phyloP scores from a whole-genome alignment of 148 eudicot species.

The Bassia scoparia region DNA sequence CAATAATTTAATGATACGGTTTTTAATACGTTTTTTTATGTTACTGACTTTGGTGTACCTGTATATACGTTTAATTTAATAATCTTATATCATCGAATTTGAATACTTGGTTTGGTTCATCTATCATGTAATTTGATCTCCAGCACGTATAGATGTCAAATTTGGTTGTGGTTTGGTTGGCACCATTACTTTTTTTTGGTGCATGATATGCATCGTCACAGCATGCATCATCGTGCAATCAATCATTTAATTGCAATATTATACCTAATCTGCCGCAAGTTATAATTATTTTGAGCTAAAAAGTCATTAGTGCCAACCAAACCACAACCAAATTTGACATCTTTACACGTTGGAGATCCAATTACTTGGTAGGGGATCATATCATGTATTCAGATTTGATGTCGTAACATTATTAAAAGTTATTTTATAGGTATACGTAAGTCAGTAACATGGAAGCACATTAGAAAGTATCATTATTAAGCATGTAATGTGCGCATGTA shows the following conservation, averaged over 20 bases:
- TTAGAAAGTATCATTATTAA: not conserved
- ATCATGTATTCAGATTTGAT: conserved; percentile 2
- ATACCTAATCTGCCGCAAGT: not conserved
- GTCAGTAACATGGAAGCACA: not conserved
- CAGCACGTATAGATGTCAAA: conserved; percentile 14
- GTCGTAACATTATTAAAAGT: conserved; percentile 12
- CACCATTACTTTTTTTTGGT: conserved; percentile 3
- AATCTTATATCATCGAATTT: conserved; percentile 9
- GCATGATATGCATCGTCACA: no score
- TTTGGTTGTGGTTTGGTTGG: conserved; percentile 11
- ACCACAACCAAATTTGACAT: conserved; percentile 15
- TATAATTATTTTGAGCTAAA: not conserved
- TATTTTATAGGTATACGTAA: not conserved
- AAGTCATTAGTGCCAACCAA: conserved; percentile 2
- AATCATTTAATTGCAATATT: not conserved
- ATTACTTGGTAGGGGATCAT: conserved; percentile 11
- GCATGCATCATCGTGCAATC: not conserved
- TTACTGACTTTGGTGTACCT: not conserved
- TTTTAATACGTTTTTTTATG: not conserved
- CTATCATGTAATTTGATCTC: conserved; percentile 14
- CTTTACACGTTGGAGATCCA: conserved; percentile 15
- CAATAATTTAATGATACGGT: no score
- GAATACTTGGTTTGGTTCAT: not conserved
- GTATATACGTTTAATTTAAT: not conserved
- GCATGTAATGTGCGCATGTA: not conserved